Evolutionary conservation across 2,329 filamentous ascomycete species (phyloP).

Genomic region (Fusarium torulosum): DNA sequence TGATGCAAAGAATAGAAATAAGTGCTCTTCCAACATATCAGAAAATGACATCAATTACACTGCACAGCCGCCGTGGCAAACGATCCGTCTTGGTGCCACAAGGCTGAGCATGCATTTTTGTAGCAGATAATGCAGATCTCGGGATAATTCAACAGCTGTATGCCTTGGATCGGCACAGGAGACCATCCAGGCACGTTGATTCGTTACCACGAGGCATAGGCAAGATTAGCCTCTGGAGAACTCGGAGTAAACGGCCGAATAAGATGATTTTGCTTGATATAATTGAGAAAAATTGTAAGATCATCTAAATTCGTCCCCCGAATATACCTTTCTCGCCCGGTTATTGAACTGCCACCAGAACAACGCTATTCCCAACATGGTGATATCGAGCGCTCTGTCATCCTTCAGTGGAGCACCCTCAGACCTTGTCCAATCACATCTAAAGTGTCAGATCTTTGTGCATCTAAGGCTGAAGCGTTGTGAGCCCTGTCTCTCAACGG

Average conservation of each 20-base stretch:
- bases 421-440: conserved; percentile 12
- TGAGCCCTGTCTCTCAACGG: conserved; percentile 5
- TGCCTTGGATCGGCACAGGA: conserved; percentile 16
- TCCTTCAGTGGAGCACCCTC: conserved; percentile 4
- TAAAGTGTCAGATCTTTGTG: not conserved
- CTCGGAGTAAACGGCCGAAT: conserved; percentile 9
- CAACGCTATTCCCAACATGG: conserved; percentile 28
- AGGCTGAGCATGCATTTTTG: conserved; percentile 22
- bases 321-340: not conserved
- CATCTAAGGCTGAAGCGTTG: conserved; percentile 18
- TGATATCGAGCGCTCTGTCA: conserved; percentile 27
- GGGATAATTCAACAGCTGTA: conserved; percentile 3
- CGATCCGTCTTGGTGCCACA: conserved; percentile 6
- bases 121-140: conserved; percentile 17
- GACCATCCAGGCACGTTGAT: not conserved
- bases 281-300: not conserved
- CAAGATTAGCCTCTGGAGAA: not conserved
- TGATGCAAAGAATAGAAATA: not conserved
- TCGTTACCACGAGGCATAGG: conserved; percentile 2
- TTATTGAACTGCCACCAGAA: not conserved
- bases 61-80: conserved; percentile 16
- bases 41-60: not conserved
- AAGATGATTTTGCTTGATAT: not conserved
- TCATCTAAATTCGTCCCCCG: not conserved
- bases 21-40: not conserved